These are phyloP conservation scores for Aspergillus sp. DNA, from an alignment of 2,329 filamentous ascomycete genomes.

Conservation along the genomic window DNA sequence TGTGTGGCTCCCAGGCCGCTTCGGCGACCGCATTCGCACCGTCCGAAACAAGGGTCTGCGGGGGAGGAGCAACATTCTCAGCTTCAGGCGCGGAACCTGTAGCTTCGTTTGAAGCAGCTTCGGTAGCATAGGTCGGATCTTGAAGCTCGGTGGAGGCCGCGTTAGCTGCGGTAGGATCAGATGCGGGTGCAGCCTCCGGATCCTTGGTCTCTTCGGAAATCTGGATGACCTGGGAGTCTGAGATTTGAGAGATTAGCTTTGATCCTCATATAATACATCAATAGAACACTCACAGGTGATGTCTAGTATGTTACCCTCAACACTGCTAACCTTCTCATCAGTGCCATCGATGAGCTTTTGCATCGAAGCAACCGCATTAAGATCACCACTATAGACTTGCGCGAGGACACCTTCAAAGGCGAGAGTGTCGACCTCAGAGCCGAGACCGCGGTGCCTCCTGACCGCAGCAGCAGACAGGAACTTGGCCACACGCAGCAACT, in stretches of 20 bases:
- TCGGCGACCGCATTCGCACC: constrained; percentile 50
- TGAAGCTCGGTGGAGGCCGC: constrained; percentile 62
- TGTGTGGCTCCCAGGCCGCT: constrained; percentile 56
- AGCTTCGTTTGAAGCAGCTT: constrained; percentile 54
- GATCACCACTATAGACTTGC: constrained; percentile 63
- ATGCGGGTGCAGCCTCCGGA: constrained; percentile 32
- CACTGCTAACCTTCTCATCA: constrained; percentile 57
- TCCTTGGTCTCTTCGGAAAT: constrained; percentile 43
- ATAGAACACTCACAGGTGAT: constrained; percentile 55
- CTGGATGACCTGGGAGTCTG: constrained; percentile 55
- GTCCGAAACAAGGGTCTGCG: constrained; percentile 43
- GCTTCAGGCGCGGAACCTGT: constrained; percentile 15
- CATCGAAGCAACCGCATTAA: constrained; percentile 58
- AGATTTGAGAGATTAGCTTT: constrained; percentile 7
- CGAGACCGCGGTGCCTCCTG: constrained; percentile 59
- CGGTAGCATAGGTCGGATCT: constrained; percentile 51
- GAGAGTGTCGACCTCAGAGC: constrained; percentile 57
- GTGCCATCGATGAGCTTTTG: constrained; percentile 61
- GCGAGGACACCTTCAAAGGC: constrained; percentile 65
- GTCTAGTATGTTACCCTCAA: constrained; percentile 54
- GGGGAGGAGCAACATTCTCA: constrained; percentile 31
- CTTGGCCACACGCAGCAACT: constrained; percentile 59
- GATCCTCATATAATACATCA: not conserved
- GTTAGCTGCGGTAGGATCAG: constrained; percentile 62
- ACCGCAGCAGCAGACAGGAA: constrained; percentile 64